A percentile compares a stretch with the other conserved stretches of the same genome.
These are phyloP conservation scores for Cladophialophora exuberans DNA, from an alignment of 2,329 filamentous ascomycete genomes.

Conservation along the genomic window DNA sequence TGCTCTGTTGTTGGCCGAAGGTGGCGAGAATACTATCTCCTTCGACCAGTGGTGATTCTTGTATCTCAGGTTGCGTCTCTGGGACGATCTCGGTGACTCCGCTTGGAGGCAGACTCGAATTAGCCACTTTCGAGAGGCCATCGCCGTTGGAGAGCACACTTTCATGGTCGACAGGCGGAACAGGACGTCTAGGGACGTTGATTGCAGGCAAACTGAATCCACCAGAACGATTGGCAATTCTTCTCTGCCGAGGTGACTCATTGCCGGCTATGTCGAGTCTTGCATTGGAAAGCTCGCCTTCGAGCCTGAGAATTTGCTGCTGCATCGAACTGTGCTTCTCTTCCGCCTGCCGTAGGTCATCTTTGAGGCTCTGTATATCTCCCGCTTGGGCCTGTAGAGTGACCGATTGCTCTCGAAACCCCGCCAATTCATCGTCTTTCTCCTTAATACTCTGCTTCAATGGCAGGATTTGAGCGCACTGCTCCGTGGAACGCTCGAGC, in stretches of 20 bases:
- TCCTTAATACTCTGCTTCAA: conserved; percentile 2
- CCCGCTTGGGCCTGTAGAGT: background rate
- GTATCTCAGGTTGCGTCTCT: conserved; percentile 22
- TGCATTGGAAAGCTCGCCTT: conserved; percentile 17
- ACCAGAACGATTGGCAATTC: conserved; percentile 17
- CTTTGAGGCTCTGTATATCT: conserved; percentile 7
- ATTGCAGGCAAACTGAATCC: background rate
- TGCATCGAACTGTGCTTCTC: conserved; percentile 5
- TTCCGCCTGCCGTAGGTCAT: conserved; percentile 5
- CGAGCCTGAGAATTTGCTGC: conserved; percentile 12
- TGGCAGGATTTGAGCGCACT: conserved; percentile 3
- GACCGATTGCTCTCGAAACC: background rate
- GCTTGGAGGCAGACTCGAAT: background rate
- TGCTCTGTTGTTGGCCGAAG: background rate
- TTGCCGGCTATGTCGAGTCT: conserved; percentile 3
- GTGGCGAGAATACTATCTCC: background rate
- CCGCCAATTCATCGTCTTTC: conserved; percentile 8
- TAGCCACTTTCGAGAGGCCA: too few species aligned
- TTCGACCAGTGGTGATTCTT: background rate
- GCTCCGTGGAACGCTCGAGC: conserved; percentile 3
- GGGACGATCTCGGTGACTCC: background rate
- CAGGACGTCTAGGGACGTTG: background rate
- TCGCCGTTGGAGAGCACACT: background rate
- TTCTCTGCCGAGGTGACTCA: background rate
- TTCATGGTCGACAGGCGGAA: background rate